These are phyloP conservation scores for Eimeria praecox DNA, from an alignment of 169 alveolate species.

Conservation along the genomic window DNA sequence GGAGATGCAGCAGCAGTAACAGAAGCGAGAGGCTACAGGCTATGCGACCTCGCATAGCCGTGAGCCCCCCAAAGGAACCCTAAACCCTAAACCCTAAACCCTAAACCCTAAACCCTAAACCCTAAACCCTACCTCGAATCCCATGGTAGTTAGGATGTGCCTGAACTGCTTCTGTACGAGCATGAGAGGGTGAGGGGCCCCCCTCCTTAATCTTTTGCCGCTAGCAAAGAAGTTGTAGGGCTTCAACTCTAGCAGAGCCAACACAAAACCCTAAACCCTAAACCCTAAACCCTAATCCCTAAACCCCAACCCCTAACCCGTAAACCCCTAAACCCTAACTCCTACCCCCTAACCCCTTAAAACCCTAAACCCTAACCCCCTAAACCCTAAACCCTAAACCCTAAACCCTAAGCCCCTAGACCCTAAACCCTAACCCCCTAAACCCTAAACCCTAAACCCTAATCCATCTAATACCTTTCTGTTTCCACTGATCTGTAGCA, in stretches of 20 bases:
- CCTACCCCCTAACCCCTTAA: background rate
- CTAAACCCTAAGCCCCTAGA: too few relatives aligned
- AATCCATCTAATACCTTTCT: slow-evolving; percentile 83
- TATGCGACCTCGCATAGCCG: too few relatives aligned
- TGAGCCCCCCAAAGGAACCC: too few relatives aligned
- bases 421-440: too few relatives aligned
- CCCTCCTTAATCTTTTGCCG: slow-evolving; percentile 91
- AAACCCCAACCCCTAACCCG: background rate
- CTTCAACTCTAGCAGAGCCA: slow-evolving; percentile 47
- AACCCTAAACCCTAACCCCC: slow-evolving; percentile 6
- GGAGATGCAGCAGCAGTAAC: too few relatives aligned
- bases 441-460: slow-evolving; percentile 67
- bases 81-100: background rate
- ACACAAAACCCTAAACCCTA: slow-evolving; percentile 5
- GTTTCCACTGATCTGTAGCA: slow-evolving; percentile 91
- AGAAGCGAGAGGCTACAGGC: too few relatives aligned
- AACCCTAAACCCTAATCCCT: slow-evolving; percentile 52
- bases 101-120: slow-evolving; percentile 22
- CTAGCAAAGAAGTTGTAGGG: slow-evolving; percentile 90
- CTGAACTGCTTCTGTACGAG: slow-evolving; percentile 93
- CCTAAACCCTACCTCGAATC: slow-evolving; percentile 85
- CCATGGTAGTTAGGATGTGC: slow-evolving; percentile 94
- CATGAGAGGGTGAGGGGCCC: slow-evolving; percentile 95
- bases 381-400: too few relatives aligned
- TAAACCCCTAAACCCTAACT: background rate